Base-by-base conservation (phyloP, 148 eudicot species). In the Selenicereus undatus region DNA sequence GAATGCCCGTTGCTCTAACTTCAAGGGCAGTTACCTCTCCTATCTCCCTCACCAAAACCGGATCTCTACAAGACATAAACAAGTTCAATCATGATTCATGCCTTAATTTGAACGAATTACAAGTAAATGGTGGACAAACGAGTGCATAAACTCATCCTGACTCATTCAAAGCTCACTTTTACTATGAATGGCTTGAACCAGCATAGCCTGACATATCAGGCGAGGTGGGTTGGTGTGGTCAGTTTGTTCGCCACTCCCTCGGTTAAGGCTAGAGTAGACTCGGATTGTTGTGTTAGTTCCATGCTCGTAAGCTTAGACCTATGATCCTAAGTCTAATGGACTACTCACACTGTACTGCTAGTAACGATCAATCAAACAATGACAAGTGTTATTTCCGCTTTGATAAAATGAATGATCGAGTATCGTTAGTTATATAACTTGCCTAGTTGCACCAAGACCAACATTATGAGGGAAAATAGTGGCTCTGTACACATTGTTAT, bases 401-500 rank as follows among this genome's bases (percentile, higher is more conserved):
- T 20, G 22, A 20, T 56, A 56, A 56, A 16, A 56, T 52, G 14
- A 52, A 52, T 66, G 29, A 66, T 27, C 5, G 26, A 66, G 8
- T 26, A 26, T 13, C 71, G 11, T 13, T 26, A 27, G 71, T 3
- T 27, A 7, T 60, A 24, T 27, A 66, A 72, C 75, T 72, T 72
- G 50, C 75, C 75, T 72, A 36, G 75, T 72, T 21, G 79, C 92
- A 43, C 92, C 92, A 78, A 89, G 89, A 66, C 90, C 92, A 60
- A 89, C 65, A 74, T 89, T 89, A 81, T 89, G 92, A 56, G 92
- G 92, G 52, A 89, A 89, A 21, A 89, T 81, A 2, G 92, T 89
- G 58, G 92, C 89, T 20, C 82, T 80, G 64, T 89, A 89, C 29
- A 83, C 90, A 60, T 84, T 88, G 82, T 84, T 88, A 73, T 88